These are phyloP conservation scores for Uronychia setigera DNA, from an alignment of 73 alveolate species.

Conservation along the genomic window DNA sequence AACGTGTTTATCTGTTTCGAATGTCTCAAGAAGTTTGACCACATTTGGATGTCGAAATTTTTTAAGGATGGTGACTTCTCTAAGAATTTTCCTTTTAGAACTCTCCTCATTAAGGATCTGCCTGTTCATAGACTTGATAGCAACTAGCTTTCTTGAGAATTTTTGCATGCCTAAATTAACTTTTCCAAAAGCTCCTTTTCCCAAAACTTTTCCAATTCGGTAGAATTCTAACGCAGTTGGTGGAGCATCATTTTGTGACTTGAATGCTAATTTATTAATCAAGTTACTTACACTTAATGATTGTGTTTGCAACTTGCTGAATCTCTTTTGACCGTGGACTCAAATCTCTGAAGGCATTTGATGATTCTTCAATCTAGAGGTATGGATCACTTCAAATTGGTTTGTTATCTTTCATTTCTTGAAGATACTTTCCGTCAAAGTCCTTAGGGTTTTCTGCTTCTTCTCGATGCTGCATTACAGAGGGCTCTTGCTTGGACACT, in stretches of 20 bases:
- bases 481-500: not conserved
- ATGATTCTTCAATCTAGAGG: not conserved
- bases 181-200: slow-evolving; percentile 88
- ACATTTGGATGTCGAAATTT: slow-evolving; percentile 67
- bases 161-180: slow-evolving; percentile 79
- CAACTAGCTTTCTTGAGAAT: slow-evolving; percentile 79
- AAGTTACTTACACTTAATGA: slow-evolving; percentile 1
- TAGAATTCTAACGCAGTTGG: slow-evolving; percentile 65
- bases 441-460: not conserved
- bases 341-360: slow-evolving; percentile 10
- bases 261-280: slow-evolving; percentile 5
- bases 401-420: not conserved
- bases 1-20: slow-evolving; percentile 92
- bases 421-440: not conserved
- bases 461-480: not conserved
- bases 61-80: slow-evolving; percentile 38
- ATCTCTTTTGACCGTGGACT: slow-evolving; percentile 46
- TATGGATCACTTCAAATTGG: not conserved
- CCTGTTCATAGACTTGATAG: slow-evolving; percentile 74
- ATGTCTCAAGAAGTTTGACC: slow-evolving; percentile 86
- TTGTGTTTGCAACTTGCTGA: slow-evolving; percentile 9
- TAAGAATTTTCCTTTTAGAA: slow-evolving; percentile 32
- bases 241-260: slow-evolving; percentile 58
- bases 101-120: slow-evolving; percentile 45
- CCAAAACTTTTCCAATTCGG: slow-evolving; percentile 77